Evolutionary conservation across 2,329 filamentous ascomycete genomes (phyloP).

Genomic region (Dactylellina drechsleri): DNA sequence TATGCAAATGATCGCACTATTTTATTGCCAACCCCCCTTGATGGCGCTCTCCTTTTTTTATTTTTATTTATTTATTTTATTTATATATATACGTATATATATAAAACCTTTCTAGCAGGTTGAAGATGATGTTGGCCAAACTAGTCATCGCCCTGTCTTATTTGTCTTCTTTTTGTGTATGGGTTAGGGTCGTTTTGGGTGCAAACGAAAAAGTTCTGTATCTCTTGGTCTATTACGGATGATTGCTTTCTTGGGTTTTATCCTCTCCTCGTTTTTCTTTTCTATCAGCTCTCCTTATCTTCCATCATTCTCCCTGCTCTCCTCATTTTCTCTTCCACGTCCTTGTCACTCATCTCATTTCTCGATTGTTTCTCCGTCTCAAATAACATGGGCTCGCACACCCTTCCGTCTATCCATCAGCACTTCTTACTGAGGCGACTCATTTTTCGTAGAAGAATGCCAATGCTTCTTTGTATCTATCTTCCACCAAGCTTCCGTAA

Average conservation of each 20-base stretch:
- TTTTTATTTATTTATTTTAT: not conserved
- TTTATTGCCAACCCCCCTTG: not conserved
- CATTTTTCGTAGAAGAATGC: not conserved
- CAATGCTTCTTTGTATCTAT: too few species aligned
- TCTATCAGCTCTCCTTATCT: not conserved
- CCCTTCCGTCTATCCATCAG: too few species aligned
- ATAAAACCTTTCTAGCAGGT: not conserved
- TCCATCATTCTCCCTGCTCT: not conserved
- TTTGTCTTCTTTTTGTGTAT: slow-evolving; percentile 24
- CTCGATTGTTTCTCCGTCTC: not conserved
- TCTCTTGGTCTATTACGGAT: slow-evolving; percentile 48
- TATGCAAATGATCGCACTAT: too few species aligned
- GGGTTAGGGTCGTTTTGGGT: slow-evolving; percentile 53
- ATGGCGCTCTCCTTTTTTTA: not conserved
- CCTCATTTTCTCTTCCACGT: slow-evolving; percentile 2
- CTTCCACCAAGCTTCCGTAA: too few species aligned
- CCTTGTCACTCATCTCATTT: not conserved
- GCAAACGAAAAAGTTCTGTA: slow-evolving; percentile 54
- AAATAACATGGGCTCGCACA: not conserved
- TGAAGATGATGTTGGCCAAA: not conserved
- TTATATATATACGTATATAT: not conserved
- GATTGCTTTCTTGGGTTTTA: slow-evolving; percentile 23
- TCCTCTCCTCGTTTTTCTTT: not conserved
- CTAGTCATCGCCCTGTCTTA: slow-evolving; percentile 8
- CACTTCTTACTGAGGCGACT: not conserved